Base-by-base conservation (phyloP, 2,329 filamentous ascomycete genomes). In the Colletotrichum eleusines region DNA sequence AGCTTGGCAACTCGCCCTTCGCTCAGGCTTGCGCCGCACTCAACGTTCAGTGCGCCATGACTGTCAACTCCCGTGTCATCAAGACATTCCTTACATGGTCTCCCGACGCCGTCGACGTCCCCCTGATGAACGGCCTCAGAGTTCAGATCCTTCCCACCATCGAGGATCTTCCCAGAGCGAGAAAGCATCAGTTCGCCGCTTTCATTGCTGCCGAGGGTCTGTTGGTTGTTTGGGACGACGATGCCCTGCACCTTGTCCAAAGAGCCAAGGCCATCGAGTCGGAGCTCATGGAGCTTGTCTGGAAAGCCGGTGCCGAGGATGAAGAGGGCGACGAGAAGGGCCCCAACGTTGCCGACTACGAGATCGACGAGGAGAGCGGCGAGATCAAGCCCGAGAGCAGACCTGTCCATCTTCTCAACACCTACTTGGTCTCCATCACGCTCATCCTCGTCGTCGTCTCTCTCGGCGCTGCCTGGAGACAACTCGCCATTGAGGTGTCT, bases 191-290 rank as follows among this genome's bases (percentile, higher is more conserved):
- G 77, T 94, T 92, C 74, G 93, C 92, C 16, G 93, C 93, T 9
- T 95, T 95, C 77, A 86, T 95, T 51, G 90, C 91, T 2, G 88
- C 88, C 0, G 90, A 93, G 72, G 88, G 89, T 5, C 83, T 95
- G 6, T 83, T 96, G 1, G 84, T 95, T 1, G 92, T 95, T 1
- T 96, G 93, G 93, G 93, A 95, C 74, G 93, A 95, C 74, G 92
- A 95, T 67, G 88, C 92, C 0, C 84, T 91, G 66, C 89, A 94
- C 76, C 83, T 95, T 11, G 84, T 94, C 6, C 82, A 88, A 66
- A 86, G 92, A 66, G 93, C 92, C 54, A 90, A 90, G 76, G 85
- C 86, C 42, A 94, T 95, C 71, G 92, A 95, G 79, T 87, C 88
- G 3, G 91, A 94, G 78, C 84, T 95, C 53, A 93, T 94, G 90